These are phyloP conservation scores for Seiridium cupressi DNA, from an alignment of 2,329 filamentous ascomycete genomes.

Conservation along the genomic window DNA sequence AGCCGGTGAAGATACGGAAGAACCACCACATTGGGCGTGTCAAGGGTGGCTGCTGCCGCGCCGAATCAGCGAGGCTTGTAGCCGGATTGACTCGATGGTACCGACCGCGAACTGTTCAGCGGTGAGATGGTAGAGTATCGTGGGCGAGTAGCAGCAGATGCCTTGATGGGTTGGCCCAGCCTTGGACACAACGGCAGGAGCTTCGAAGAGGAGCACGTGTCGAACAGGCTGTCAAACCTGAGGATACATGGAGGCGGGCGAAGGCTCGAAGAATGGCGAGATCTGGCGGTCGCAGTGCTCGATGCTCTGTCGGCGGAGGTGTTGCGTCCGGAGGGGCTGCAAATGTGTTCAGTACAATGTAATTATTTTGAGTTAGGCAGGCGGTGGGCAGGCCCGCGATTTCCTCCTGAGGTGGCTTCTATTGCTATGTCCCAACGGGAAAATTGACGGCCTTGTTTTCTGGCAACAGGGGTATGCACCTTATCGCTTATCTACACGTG, in stretches of 20 bases:
- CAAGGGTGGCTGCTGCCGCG: constrained; percentile 34
- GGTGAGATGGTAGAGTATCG: not conserved
- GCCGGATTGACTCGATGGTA: constrained; percentile 20
- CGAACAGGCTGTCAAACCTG: not conserved
- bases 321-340: not conserved
- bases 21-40: constrained; percentile 74
- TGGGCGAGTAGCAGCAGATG: not conserved
- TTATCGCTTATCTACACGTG: constrained; percentile 20
- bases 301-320: not conserved
- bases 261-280: not conserved
- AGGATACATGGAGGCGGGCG: not conserved
- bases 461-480: not conserved
- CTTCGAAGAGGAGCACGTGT: not conserved
- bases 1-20: constrained; percentile 75
- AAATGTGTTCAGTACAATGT: not conserved
- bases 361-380: constrained; percentile 8
- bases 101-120: no score
- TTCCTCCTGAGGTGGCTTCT: not conserved
- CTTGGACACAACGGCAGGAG: not conserved
- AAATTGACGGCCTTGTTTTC: not conserved
- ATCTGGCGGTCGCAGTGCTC: not conserved
- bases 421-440: not conserved
- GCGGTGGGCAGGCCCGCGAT: constrained; percentile 4
- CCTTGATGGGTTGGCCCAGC: not conserved
- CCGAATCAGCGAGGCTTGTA: constrained; percentile 28